These are phyloP conservation scores for Aspergillus alliaceus DNA, from an alignment of 2,329 filamentous ascomycete genomes.

Conservation along the genomic window DNA sequence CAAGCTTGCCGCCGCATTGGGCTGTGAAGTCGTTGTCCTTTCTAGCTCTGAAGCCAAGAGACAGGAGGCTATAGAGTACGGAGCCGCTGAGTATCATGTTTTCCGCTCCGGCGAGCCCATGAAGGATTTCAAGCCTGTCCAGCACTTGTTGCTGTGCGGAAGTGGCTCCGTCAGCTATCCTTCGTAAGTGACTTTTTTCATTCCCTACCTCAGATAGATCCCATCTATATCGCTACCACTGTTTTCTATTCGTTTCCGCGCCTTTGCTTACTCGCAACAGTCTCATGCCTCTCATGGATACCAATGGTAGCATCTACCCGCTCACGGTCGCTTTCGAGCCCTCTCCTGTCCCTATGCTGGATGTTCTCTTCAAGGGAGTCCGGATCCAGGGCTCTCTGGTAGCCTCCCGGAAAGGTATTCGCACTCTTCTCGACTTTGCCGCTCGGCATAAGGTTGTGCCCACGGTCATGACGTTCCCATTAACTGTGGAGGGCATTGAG, in stretches of 20 bases:
- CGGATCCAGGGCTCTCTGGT: slow-evolving; percentile 63
- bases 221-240: background rate
- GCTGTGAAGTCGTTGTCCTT: slow-evolving; percentile 51
- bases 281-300: slow-evolving; percentile 25
- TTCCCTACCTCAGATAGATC: too few relatives aligned
- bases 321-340: slow-evolving; percentile 23
- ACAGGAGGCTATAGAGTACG: slow-evolving; percentile 42
- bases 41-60: slow-evolving; percentile 22
- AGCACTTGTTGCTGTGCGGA: slow-evolving; percentile 18
- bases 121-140: slow-evolving; percentile 11
- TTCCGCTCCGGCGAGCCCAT: slow-evolving; percentile 1
- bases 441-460: slow-evolving; percentile 61
- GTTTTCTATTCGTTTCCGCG: background rate
- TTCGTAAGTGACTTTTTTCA: slow-evolving; percentile 6
- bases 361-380: slow-evolving; percentile 54
- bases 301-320: slow-evolving; percentile 28
- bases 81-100: slow-evolving; percentile 61
- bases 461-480: slow-evolving; percentile 62
- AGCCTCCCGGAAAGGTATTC: slow-evolving; percentile 61
- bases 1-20: slow-evolving; percentile 67
- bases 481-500: slow-evolving; percentile 51
- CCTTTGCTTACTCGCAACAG: background rate
- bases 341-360: slow-evolving; percentile 38
- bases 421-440: slow-evolving; percentile 66
- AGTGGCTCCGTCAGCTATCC: slow-evolving; percentile 11